A percentile compares a stretch with the other conserved stretches of the same genome.
Evolutionary conservation across 768 basidiomycete genomes (phyloP).

Genomic region (Mycena crocata): DNA sequence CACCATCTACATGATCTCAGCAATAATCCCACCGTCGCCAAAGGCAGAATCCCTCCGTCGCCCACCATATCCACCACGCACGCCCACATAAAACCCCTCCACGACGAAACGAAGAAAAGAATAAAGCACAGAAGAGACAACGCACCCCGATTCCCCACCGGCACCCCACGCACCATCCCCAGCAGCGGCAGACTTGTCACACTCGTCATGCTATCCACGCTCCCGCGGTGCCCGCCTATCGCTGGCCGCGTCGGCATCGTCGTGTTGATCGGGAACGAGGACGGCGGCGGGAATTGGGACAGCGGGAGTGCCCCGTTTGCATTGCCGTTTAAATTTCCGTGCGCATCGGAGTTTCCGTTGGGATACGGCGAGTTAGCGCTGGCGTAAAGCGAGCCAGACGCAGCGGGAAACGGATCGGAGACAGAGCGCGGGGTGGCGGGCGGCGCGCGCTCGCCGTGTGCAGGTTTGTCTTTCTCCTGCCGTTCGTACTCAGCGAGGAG

Average conservation of each 20-base stretch:
- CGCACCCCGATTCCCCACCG: slow-evolving; percentile 59
- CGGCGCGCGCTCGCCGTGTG: background rate
- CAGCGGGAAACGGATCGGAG: slow-evolving; percentile 34
- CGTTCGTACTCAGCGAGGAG: slow-evolving; percentile 13
- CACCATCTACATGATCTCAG: too few relatives aligned
- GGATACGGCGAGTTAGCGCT: too few relatives aligned
- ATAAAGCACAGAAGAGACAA: slow-evolving; percentile 16
- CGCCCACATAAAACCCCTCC: background rate
- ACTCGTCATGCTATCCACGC: slow-evolving; percentile 48
- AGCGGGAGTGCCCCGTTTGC: too few relatives aligned
- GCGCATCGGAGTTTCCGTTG: too few relatives aligned
- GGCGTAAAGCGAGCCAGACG: too few relatives aligned
- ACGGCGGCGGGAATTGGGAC: slow-evolving; percentile 23
- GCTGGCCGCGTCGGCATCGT: slow-evolving; percentile 9
- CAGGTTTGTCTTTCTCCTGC: slow-evolving; percentile 12
- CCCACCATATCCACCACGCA: background rate
- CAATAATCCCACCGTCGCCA: too few relatives aligned
- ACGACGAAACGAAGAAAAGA: slow-evolving; percentile 5
- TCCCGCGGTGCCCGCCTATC: slow-evolving; percentile 26
- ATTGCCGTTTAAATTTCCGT: too few relatives aligned
- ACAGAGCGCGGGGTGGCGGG: slow-evolving; percentile 22
- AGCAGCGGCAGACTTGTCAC: slow-evolving; percentile 63
- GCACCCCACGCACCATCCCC: slow-evolving; percentile 59
- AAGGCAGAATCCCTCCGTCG: too few relatives aligned
- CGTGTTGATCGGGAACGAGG: slow-evolving; percentile 29